Conservation (phyloP, 257 asterid genomes). For the Solanum gracilifrons region DNA sequence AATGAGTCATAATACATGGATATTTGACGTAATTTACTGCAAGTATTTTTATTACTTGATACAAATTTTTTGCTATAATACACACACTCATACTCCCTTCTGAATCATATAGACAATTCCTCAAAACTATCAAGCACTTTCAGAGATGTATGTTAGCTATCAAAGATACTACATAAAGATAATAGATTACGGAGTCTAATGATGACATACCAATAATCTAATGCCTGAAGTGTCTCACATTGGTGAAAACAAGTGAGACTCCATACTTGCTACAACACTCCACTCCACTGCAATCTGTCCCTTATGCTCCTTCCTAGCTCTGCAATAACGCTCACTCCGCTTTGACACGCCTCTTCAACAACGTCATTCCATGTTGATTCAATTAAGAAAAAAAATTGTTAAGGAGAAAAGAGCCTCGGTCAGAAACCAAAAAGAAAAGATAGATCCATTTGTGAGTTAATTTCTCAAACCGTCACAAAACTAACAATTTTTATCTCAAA, state of each 20-base stretch:
- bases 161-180: neutral
- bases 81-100: neutral
- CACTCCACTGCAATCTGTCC: slow-evolving; percentile 65
- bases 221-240: slow-evolving; percentile 90
- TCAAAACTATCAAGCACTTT: neutral
- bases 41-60: neutral
- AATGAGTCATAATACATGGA: too few species aligned
- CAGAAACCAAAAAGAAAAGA: neutral
- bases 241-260: slow-evolving; percentile 60
- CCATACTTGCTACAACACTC: slow-evolving; percentile 83
- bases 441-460: neutral
- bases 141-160: neutral
- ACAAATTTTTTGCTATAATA: neutral
- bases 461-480: neutral
- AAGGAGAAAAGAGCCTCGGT: neutral
- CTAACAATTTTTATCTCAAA: neutral
- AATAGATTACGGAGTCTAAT: neutral
- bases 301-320: slow-evolving; percentile 92
- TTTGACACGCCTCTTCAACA: slow-evolving; percentile 89
- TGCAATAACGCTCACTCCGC: slow-evolving; percentile 58
- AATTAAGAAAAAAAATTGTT: neutral
- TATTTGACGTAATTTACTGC: neutral
- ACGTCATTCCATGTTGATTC: slow-evolving; percentile 83
- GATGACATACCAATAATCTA: slow-evolving; percentile 5
- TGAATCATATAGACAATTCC: neutral